Evolutionary conservation across 2,329 filamentous ascomycete species (phyloP).

Genomic region (Fusarium tricinctum): DNA sequence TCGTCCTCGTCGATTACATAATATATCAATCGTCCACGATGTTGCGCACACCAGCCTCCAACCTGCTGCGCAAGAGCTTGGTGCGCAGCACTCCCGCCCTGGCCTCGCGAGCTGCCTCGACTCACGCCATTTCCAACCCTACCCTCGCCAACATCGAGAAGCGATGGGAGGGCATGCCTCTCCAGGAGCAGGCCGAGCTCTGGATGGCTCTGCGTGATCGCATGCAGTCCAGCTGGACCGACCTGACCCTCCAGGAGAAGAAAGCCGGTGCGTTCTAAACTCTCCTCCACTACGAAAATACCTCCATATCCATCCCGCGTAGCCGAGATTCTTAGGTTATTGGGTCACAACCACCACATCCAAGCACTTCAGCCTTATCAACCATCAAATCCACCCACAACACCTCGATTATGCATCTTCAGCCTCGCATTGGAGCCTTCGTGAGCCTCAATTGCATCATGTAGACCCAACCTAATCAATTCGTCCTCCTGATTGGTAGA

Average conservation of each 20-base stretch:
- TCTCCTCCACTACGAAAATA: conserved; percentile 52
- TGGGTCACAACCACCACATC: conserved; percentile 29
- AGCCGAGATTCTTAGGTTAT: conserved; percentile 42
- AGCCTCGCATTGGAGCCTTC: conserved; percentile 41
- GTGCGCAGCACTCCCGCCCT: conserved; percentile 63
- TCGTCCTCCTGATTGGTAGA: conserved; percentile 44
- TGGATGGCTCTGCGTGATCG: conserved; percentile 99
- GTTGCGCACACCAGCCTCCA: conserved; percentile 68
- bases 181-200: conserved; percentile 98
- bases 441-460: conserved; percentile 49
- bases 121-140: conserved; percentile 97
- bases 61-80: conserved; percentile 65
- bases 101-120: conserved; percentile 71
- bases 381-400: conserved; percentile 35
- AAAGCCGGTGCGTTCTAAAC: conserved; percentile 86
- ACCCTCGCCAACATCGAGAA: conserved; percentile 99
- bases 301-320: conserved; percentile 48
- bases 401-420: conserved; percentile 25
- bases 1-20: conserved; percentile 34
- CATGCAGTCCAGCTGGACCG: conserved; percentile 98
- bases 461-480: conserved; percentile 41
- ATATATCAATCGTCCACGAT: conserved; percentile 56
- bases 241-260: conserved; percentile 97
- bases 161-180: conserved; percentile 97
- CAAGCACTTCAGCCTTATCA: conserved; percentile 18